phyloP scores from a whole-genome alignment of 495 filamentous ascomycete species.

The Stereocaulon alpinum region DNA sequence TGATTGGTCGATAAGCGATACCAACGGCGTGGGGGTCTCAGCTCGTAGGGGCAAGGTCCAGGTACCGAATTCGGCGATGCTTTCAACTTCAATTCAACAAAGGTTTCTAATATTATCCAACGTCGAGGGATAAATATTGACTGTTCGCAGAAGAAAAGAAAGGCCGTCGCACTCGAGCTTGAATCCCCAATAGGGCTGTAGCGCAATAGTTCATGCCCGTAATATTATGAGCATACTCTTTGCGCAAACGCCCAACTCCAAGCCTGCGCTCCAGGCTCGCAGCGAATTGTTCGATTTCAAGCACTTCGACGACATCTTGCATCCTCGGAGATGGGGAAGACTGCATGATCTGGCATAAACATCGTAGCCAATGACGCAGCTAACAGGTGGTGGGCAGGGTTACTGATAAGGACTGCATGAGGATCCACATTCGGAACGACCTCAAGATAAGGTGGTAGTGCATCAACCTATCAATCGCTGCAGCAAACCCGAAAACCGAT shows the following conservation, averaged over 20 bases:
- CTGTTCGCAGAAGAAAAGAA: too few species aligned
- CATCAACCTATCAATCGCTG: neutral
- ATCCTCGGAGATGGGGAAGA: conserved; percentile 12
- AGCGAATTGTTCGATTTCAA: neutral
- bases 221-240: too few species aligned
- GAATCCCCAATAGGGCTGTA: too few species aligned
- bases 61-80: neutral
- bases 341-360: neutral
- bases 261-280: neutral
- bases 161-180: too few species aligned
- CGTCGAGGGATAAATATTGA: too few species aligned
- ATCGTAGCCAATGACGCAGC: neutral
- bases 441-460: conserved; percentile 5
- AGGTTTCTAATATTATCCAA: too few species aligned
- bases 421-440: neutral
- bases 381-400: neutral
- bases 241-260: neutral
- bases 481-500: neutral
- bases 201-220: too few species aligned
- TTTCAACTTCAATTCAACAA: neutral
- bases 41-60: neutral
- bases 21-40: neutral
- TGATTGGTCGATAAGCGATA: conserved; percentile 13
- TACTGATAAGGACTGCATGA: conserved; percentile 5
- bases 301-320: neutral